Evolutionary conservation across 257 asterid genomes (phyloP), one percentile per base, ranked within the genome.

Genomic region (Plantago major): DNA sequence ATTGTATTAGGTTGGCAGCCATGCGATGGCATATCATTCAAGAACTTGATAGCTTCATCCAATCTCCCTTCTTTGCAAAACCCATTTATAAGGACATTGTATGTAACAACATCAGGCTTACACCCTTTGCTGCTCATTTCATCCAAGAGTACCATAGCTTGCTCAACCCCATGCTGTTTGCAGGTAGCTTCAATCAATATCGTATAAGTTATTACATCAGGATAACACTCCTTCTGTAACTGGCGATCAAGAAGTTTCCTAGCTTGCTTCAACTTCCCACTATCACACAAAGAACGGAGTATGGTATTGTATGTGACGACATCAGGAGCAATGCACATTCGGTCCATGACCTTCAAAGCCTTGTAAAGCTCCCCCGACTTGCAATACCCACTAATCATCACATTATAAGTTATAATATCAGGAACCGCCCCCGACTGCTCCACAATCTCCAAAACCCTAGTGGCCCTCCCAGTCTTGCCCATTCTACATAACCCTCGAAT

Each of bases 351-450:
- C 60, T 71, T 75, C 82, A 90, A 60, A 0, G 97, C 96, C 19
- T 72, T 78, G 30, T 68, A 46, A 16, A 87, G 72, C 82, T 87
- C 96, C 26, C 97, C 95, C 0, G 86, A 83, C 73, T 79, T 90
- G 42, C 96, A 87, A 63, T 78, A 85, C 42, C 96, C 97, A 57
- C 89, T 80, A 30, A 90, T 90, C 85, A 90, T 70, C 53, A 87
- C 88, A 59, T 90, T 87, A 65, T 90, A 87, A n/a, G 97, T 82
- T 19, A 84, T 87, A 63, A 90, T 95, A 83, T 90, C 96, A 5
- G 90, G 97, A 38, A 79, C 93, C 2, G 95, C 93, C 63, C 96
- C 93, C 0, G 97, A 87, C 2, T 80, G 84, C 80, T 90, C 93
- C 3, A 90, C 87, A 71, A 90, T 79, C 40, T 90, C 93, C 85